Percentiles rank a stretch among this genome's conserved stretches.
Evolutionary conservation across 2,329 filamentous ascomycete genomes (phyloP).

Genomic region (Paradendryphiella salina): DNA sequence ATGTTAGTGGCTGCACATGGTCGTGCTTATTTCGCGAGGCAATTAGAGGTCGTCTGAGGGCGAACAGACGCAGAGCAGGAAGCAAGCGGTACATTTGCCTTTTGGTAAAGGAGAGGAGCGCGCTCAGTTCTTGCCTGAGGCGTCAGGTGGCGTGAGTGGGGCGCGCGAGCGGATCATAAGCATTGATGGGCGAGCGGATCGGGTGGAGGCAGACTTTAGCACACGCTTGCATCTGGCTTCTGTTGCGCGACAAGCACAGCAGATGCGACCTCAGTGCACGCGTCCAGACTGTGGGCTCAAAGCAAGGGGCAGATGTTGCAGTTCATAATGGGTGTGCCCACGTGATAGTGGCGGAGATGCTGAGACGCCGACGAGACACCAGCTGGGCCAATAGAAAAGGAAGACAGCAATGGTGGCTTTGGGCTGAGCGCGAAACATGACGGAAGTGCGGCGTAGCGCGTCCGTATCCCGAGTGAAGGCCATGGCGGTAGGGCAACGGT

Average conservation of each 20-base stretch:
- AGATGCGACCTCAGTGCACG: conserved; percentile 4
- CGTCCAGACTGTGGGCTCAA: not conserved
- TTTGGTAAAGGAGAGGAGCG: conserved; percentile 1
- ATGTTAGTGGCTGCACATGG: conserved; percentile 11
- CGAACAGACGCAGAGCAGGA: conserved; percentile 1
- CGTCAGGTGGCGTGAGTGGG: conserved; percentile 1
- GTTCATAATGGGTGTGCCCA: not conserved
- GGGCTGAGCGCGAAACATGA: conserved; percentile 20
- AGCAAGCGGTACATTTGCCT: not conserved
- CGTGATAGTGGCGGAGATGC: conserved; percentile 4
- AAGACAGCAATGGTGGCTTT: conserved; percentile 10
- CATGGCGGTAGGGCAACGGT: conserved; percentile 13
- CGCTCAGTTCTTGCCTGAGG: not conserved
- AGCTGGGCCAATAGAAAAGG: conserved; percentile 30
- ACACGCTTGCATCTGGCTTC: conserved; percentile 4
- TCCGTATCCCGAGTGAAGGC: not conserved
- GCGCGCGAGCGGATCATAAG: conserved; percentile 1
- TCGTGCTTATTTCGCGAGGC: conserved; percentile 31
- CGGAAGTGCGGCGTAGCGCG: conserved; percentile 21
- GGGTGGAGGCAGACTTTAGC: not conserved
- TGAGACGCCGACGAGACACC: conserved; percentile 42
- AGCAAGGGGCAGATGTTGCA: not conserved
- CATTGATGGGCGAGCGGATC: not conserved
- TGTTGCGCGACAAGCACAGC: conserved; percentile 1
- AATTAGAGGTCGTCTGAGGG: conserved; percentile 13